phyloP scores from a whole-genome alignment of 129 eudicot genomes.

The Escallonia herrerae region DNA sequence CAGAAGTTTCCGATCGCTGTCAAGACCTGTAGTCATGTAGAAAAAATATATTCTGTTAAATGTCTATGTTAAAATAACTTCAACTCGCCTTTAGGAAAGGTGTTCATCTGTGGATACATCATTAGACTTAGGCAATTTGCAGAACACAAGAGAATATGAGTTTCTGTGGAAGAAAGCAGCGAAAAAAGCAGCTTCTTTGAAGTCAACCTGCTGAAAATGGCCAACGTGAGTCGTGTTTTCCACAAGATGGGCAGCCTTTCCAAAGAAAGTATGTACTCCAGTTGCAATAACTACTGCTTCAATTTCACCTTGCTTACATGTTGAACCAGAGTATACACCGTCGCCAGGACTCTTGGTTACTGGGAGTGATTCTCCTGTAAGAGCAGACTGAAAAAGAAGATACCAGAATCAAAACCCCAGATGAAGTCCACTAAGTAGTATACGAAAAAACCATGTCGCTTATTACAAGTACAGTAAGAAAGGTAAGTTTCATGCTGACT shows the following conservation, averaged over 20 bases:
- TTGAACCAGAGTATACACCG: conserved; percentile 42
- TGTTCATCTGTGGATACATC: no score
- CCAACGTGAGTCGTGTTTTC: conserved; percentile 42
- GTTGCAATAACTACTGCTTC: conserved; percentile 47
- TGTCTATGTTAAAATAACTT: no score
- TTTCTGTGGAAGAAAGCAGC: no score
- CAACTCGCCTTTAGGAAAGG: no score
- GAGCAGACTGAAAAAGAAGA: conserved; percentile 28
- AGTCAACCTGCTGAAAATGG: conserved; percentile 37
- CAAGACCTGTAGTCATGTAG: conserved; percentile 27
- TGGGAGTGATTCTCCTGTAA: conserved; percentile 44
- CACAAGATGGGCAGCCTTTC: conserved; percentile 53
- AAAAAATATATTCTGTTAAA: no score
- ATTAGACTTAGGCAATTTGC: no score
- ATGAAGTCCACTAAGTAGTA: no score
- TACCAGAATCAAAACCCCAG: no score
- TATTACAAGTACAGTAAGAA: no score
- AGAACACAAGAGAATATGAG: no score
- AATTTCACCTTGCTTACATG: conserved; percentile 47
- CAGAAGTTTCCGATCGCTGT: conserved; percentile 49
- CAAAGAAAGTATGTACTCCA: conserved; percentile 44
- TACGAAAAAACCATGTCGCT: no score
- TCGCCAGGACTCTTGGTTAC: conserved; percentile 36
- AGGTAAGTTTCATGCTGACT: no score
- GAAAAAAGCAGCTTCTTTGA: background rate